These are phyloP conservation scores for Kwoniella sp. DNA, from an alignment of 768 basidiomycete genomes.

Conservation along the genomic window DNA sequence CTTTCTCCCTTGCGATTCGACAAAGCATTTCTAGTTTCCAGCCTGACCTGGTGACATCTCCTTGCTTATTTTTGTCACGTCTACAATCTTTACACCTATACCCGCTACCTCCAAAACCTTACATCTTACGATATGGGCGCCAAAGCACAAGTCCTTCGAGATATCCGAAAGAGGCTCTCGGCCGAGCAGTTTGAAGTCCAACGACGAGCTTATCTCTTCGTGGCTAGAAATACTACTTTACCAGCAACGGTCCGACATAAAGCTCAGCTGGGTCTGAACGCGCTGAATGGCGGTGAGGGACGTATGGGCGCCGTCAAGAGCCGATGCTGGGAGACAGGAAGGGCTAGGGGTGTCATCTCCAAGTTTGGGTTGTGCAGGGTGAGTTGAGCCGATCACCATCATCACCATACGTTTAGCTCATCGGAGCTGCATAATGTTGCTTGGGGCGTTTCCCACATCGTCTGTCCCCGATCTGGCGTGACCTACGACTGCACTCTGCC, in stretches of 20 bases:
- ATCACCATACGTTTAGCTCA: too few relatives aligned
- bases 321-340: conserved; percentile 79
- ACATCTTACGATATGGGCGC: conserved; percentile 24
- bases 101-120: too few relatives aligned
- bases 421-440: too few relatives aligned
- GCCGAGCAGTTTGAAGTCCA: conserved; percentile 68
- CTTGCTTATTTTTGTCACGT: too few relatives aligned
- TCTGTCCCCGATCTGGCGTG: too few relatives aligned
- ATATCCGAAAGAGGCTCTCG: conserved; percentile 46
- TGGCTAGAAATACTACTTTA: conserved; percentile 88
- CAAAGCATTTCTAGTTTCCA: too few relatives aligned
- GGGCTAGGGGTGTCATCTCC: conserved; percentile 81
- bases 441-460: too few relatives aligned
- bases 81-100: too few relatives aligned
- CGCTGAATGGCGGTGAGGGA: conserved; percentile 72
- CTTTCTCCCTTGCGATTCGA: too few relatives aligned
- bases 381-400: too few relatives aligned
- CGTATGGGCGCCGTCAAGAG: conserved; percentile 87
- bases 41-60: too few relatives aligned
- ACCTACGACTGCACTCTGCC: too few relatives aligned
- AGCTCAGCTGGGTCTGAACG: conserved; percentile 89
- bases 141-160: conserved; percentile 43
- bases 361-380: conserved; percentile 87
- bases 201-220: conserved; percentile 86
- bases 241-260: conserved; percentile 86